These are phyloP conservation scores for Pichia californica DNA, from an alignment of 805 yeast species.

Conservation along the genomic window DNA sequence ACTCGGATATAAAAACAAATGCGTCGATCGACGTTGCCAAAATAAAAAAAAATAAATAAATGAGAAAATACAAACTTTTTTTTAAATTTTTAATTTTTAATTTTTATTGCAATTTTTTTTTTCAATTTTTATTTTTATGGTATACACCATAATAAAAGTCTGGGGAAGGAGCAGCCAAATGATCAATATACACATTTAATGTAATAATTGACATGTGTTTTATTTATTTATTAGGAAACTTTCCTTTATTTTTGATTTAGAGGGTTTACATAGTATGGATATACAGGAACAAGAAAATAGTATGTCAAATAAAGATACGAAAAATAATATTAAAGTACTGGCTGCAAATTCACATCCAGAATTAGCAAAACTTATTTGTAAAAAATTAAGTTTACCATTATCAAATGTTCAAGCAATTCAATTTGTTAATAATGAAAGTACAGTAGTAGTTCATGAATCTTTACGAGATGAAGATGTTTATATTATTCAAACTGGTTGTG, in stretches of 20 bases:
- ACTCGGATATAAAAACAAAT: too few species aligned
- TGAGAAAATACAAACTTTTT: too few species aligned
- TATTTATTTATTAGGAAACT: too few species aligned
- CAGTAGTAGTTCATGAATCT: conserved; percentile 81
- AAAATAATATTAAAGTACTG: conserved; percentile 44
- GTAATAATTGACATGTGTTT: too few species aligned
- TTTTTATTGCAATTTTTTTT: conserved; percentile 1
- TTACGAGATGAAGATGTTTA: conserved; percentile 88
- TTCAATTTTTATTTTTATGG: not conserved
- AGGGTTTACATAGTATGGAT: not conserved
- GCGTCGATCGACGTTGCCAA: too few species aligned
- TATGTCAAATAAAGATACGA: conserved; percentile 29
- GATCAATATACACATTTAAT: too few species aligned
- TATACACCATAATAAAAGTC: not conserved
- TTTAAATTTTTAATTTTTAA: not conserved
- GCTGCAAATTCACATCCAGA: conserved; percentile 79
- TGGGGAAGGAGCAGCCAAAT: conserved; percentile 4
- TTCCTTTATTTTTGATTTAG: too few species aligned
- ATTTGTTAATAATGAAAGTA: conserved; percentile 82
- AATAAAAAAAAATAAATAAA: too few species aligned
- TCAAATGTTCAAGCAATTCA: conserved; percentile 78
- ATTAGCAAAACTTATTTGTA: conserved; percentile 66
- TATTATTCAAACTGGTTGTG: conserved; percentile 80
- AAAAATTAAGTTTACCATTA: conserved; percentile 56
- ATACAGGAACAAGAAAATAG: not conserved